Base-by-base conservation (phyloP, 2,329 filamentous ascomycete species). In the Nemania bipapillata region DNA sequence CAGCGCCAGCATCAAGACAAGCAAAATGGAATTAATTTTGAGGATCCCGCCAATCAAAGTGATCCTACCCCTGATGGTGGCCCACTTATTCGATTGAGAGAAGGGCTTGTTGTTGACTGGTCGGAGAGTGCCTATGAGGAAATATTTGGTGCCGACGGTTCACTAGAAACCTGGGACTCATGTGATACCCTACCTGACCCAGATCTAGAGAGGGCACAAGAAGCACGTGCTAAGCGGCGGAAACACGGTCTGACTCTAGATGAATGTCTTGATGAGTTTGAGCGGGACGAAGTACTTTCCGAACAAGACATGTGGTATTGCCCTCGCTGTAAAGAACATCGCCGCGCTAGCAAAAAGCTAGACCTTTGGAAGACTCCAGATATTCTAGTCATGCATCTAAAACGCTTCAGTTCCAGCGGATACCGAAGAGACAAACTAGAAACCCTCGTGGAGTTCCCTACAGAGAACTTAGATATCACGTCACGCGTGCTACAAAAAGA, bases 221-320 rank as follows among this genome's bases (percentile, higher is more conserved):
- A 86, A 64, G 85, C 84, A 62, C 91, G 94, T 42, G 83, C 84
- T 56, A 83, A 83, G 66, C 91, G 93, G 7, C 87, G 86, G 75
- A 92, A 91, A 79, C 86, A 89, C 62, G 96, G 96, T 30, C 90
- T 97, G 72, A 90, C 90, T 0, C 85, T 99, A 4, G 91, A 96
- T 24, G 94, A 97, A 74, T 99, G 96, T 77, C 87, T 99, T 63
- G 91, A 94, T 67, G 96, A 98, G 80, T 98, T 97, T 74, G 93
- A 96, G 77, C 95, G 95, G 78, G 92, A 94, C 68, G 96, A 99
- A 80, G 90, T 97, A 15, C 84, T 99, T 4, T 97, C 95, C 0
- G 93, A 97, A 79, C 92, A 96, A 77, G 96, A 99, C 78, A 95
- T 93, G 68, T 99, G 96, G 96, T 98, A 96, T 79, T 99, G 96